These are phyloP conservation scores for Pseudotsuga menziesii DNA, from an alignment of 75 land plant species.

Conservation along the genomic window DNA sequence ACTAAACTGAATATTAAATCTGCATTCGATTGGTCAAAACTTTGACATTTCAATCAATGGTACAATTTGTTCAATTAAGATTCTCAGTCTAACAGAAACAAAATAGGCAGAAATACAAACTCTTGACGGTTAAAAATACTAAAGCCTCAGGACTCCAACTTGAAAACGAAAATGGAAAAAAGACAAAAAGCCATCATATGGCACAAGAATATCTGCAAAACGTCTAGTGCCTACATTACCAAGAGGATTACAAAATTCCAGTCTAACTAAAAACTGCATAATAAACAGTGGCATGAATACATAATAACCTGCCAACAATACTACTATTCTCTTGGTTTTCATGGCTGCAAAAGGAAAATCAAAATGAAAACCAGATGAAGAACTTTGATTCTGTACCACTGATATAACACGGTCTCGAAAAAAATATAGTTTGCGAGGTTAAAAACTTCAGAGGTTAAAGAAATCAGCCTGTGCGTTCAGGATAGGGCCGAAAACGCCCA, in stretches of 20 bases:
- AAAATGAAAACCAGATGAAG: neutral
- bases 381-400: neutral
- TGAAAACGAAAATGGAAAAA: neutral
- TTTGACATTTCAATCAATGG: neutral
- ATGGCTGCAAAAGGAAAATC: neutral
- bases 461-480: slow-evolving; percentile 10
- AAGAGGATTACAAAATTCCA: slow-evolving; percentile 1
- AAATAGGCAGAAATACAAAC: neutral
- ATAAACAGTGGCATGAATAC: neutral
- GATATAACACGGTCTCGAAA: neutral
- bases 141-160: neutral
- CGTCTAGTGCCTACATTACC: neutral
- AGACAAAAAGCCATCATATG: neutral
- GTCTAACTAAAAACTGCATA: neutral
- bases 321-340: neutral
- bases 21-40: neutral
- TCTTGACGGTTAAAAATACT: neutral
- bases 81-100: neutral
- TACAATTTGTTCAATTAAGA: neutral
- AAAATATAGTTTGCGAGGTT: neutral
- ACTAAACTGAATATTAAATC: neutral
- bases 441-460: neutral
- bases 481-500: slow-evolving; percentile 20
- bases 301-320: neutral
- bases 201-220: neutral